Base-by-base conservation (phyloP, 2,329 filamentous ascomycete species). In the Penicillium sumatraense region DNA sequence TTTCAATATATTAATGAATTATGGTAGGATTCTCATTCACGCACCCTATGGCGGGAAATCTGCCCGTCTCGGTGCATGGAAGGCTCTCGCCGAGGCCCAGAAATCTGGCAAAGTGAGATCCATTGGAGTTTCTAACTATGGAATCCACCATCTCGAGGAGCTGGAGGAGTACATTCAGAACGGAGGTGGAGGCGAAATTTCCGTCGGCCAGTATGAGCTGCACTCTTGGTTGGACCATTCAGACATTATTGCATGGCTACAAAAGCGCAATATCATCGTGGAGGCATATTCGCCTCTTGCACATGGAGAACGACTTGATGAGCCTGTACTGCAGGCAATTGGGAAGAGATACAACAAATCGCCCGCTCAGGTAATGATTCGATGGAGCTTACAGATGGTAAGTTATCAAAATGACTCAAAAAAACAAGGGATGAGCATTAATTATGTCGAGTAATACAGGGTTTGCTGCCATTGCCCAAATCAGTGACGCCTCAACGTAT, bases 241-340 rank as follows among this genome's bases (percentile, higher is more conserved):
- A 0, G 80, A 81, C 33, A 91, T 95, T 59, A 82, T 85, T 0
- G 79, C 82, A 11, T 86, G 85, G 63, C 90, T 90, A 67, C 80
- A 84, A 53, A 76, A 83, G 57, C 78, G 93, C 60, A 76, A 79
- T 33, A 92, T 95, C 54, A 75, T 87, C 0, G 81, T 95, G 1
- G 86, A 95, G 73, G 90, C 91, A 0, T 96, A 95, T 62, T 89
- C 89, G 6, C 91, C 91, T 5, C 81, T 95, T 2, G 90, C 86
- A 3, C 81, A 89, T 48, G 89, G 84, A 0, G 78, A 88, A 73
- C 81, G 89, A 16, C 88, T 95, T 82, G 81, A 79, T 45, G 84
- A 95, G 63, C 83, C 85, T 0, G 82, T 78, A 2, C 83, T 95
- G 60, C 72, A 81, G 2, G 72, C 79, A 13, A 69, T 95, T 23